Base-by-base conservation (phyloP, 2,329 filamentous ascomycete genomes). In the Gyromitra esculenta region DNA sequence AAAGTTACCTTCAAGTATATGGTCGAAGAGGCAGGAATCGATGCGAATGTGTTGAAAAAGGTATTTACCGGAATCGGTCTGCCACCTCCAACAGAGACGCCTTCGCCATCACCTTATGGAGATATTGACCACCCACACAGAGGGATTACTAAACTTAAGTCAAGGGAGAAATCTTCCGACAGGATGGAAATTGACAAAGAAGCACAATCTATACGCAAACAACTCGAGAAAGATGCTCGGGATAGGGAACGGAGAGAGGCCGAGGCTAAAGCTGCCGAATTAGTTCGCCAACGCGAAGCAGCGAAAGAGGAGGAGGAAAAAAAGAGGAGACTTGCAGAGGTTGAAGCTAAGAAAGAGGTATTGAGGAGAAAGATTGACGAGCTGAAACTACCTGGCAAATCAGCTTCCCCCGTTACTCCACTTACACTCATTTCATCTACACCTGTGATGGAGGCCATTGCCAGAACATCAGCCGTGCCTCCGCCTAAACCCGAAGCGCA, bases 231-330 rank as follows among this genome's bases (percentile, higher is more conserved):
- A 65, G 72, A 76, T 59, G 74, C 48, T 37, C 65, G 83, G 84
- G 80, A 88, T 85, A 79, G 85, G 85, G 41, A 89, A 91, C 81
- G 89, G 88, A 18, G 88, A 93, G 79, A 97, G 92, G 76, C 92
- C 92, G 73, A 88, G 87, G 75, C 84, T 94, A 41, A 86, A 94
- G 60, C 89, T 92, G 79, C 89, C 93, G 81, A 93, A 93, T 79
- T 76, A 39, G 73, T 70, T 56, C 77, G 73, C 39, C 72, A 78
- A 15, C 70, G 77, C 63, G 77, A 79, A 69, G 77, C 73, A 11
- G 77, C 77, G 48, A 76, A 70, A 64, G 72, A 70, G 21, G 78
- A 79, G 59, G 77, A 78, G 45, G 75, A 78, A 66, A 72, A 73
- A 67, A 74, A 74, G 50, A 70, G 73, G 50, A 71, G 73, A 50